Base-by-base conservation (phyloP, 306 rosid species). In the Vigna mungo region DNA sequence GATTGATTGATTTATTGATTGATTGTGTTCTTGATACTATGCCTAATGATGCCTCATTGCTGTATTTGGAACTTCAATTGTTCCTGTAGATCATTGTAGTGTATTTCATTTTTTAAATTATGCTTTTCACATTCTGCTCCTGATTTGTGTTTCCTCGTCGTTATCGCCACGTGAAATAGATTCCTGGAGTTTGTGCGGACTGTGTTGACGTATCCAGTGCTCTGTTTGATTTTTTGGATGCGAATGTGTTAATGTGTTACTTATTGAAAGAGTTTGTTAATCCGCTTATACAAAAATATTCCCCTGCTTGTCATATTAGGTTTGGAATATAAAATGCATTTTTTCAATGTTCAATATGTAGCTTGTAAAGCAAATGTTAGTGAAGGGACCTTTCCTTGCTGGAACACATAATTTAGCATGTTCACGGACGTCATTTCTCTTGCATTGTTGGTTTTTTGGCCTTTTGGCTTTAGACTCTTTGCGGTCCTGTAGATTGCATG, bases 71-170 rank as follows among this genome's bases (percentile, higher is more conserved):
- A 59, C 8, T 52, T 74, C 3, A 54, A 58, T 63, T 75, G 32
- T n/a, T 78, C 51, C 68, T 15, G 0, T 68, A 69, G 83, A 85
- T 77, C 75, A 66, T 6, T 62, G 65, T 68, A 13, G 3, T 17
- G 55, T 63, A 20, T 3, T 34, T 68, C 32, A 9, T 74, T 59
- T 47, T 66, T 77, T 1, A 52, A 71, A 64, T 74, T 25, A 30
- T 18, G 0, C 7, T 47, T 65, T 59, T 60, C n/a, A 34, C 15
- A 47, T 4, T 18, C 10, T 5, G 0, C n/a, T 59, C 25, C 54
- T 37, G 0, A 4, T 34, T 74, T 61, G 61, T 32, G 12, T 73
- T 72, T 74, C 15, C 2, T 3, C 15, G n/a, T 17, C 9, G 44
- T 44, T 32, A 9, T 46, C 18, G 41, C 37, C 27, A 34, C 53